Evolutionary conservation across 768 basidiomycete genomes (phyloP), one percentile per base, ranked within the genome.

Genomic region (Tulasnella sp.): DNA sequence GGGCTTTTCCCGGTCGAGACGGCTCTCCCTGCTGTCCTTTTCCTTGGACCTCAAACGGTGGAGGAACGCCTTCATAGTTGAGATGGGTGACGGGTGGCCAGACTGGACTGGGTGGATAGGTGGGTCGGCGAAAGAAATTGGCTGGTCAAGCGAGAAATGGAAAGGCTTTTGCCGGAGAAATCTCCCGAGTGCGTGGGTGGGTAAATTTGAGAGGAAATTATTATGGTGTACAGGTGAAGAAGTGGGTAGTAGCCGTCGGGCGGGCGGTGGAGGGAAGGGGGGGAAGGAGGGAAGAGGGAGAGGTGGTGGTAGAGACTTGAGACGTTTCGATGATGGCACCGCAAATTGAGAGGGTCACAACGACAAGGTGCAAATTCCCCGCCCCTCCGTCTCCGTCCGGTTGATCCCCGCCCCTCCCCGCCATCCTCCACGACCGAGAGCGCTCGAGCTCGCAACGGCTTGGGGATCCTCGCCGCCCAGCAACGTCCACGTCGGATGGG

Each of bases 121-220:
- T 40, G 73, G 73, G 44, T 40, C 73, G 73, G 38, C 73, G 73
- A 74, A 74, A 74, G 73, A 74, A 74, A 74, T 46, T 40, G 73
- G 73, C n/a, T 74, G 39, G 38, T 74, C 73, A 27, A 34, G 62
- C 62, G 31, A 68, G 62, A 40, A 40, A 46, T 74, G 44, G 39
- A 39, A 74, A 46, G 73, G 44, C 73, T 74, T 74, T 74, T 40
- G 31, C 73, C 39, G 73, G 31, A 36, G 10, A 74, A 68, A 74
- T 74, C 73, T 74, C 44, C 72, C 73, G 73, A 74, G 73, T 40
- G 38, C 31, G 39, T 42, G 5, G 73, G 3, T 40, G 73, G 73
- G 38, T 40, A 40, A 27, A 38, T 31, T 36, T 73, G 72, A 73
- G 40, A 73, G 31, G 62, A 34, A 31, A 68, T 68, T 68, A 68